Evolutionary conservation across 345 rosid genomes (phyloP), one percentile per base, ranked within the genome.

Genomic region (Geranium brycei): DNA sequence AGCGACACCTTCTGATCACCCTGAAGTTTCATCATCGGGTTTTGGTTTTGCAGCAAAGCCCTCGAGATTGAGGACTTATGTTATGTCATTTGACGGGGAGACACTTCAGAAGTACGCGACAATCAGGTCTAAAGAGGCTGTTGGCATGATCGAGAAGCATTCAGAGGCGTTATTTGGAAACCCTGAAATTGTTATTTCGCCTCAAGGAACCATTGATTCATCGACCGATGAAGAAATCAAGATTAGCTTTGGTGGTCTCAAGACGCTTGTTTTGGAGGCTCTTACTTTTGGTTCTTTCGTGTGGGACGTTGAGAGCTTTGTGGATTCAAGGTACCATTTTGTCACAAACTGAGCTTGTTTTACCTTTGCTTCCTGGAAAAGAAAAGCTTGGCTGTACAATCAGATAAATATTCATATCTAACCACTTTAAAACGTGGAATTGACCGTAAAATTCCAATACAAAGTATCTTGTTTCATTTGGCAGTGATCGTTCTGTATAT

Each of bases 231-330:
- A 88, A 19, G 82, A 66, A 31, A 80, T 93, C 67, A 83, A 78
- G 78, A 88, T 91, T 65, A 93, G 96, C 82, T 91, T 91, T 31
- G 88, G 82, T 62, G 89, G 92, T 56, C 72, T 93, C 85, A 83
- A 82, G 84, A 86, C 88, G 69, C 92, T 93, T n/a, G 91, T 88
- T 60, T 70, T 93, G 81, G 99, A 93, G 76, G 99, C 97, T 4
- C 91, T 93, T 31, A 87, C 96, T 31, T 93, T 93, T 57, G 99
- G 99, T 58, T 91, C 99, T 38, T 93, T 93, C 73, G 91, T 93
- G 0, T 93, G 99, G 97, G 97, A 91, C 31, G 97, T 87, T 19
- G 99, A 93, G 80, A 88, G 89, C 79, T 83, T 78, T 66, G 96
- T 93, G 51, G 97, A 91, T 65, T 85, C 96, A 0, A 88, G 97